Evolutionary conservation across 2,329 filamentous ascomycete genomes (phyloP), one percentile per base, ranked within the genome.

Genomic region (Fusarium incarnatum): DNA sequence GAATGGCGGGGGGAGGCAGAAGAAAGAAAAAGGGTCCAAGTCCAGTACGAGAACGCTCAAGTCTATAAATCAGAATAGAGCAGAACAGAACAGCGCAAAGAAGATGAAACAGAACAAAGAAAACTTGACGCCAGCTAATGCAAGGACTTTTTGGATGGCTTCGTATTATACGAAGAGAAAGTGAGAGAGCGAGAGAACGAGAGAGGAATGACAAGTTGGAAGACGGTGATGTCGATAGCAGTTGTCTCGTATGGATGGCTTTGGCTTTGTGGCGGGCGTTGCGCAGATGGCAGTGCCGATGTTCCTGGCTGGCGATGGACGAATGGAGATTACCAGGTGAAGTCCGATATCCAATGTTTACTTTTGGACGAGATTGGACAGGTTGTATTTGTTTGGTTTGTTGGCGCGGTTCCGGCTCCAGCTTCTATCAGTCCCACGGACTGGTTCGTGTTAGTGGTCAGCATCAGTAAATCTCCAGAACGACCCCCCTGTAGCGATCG

Each of bases 261-360:
- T 64, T 44, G 57, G 58, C 44, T 71, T 70, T 60, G 60, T 55
- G 45, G 57, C 45, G 48, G 64, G 47, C 48, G 60, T 69, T 68
- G 59, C 45, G 59, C 46, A 53, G 44, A 52, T 69, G 40, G 56
- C 50, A 32, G 47, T 62, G 23, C 32, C 58, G 52, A 56, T 48
- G 32, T 25, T 15, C 23, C 32, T 28, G 30, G 10, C 15, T 64
- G 11, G 44, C 44, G 53, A 63, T 55, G 27, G 56, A 61, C 55
- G 32, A 25, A 62, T 55, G 30, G 47, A 57, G 56, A 56, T 60
- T 70, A 50, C 27, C 37, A 28, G 22, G 30, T 37, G 34, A n/a
- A 9, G 25, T 30, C 20, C 20, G 28, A 18, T 37, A 23, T n/a
- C 34, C 34, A 37, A 32, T 72, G 69, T 72, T 72, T 72, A 72